Percentiles rank a stretch among this genome's conserved stretches.
phyloP scores from a whole-genome alignment of 1,284 basidiomycete species.

The Pisolithus thermaeus region DNA sequence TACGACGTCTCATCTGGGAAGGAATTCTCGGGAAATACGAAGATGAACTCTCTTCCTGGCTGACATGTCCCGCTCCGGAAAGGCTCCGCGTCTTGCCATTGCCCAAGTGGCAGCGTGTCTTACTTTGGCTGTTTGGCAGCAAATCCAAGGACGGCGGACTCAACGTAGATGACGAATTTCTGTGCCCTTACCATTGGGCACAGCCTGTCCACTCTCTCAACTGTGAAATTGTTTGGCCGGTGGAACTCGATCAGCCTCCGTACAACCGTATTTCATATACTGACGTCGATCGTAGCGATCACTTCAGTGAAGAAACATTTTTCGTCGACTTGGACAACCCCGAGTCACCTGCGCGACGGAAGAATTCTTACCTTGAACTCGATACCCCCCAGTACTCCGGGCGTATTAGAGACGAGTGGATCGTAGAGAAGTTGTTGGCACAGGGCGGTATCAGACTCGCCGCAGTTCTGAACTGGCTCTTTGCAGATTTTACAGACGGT shows the following conservation, averaged over 20 bases:
- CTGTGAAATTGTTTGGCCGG: conserved; percentile 76
- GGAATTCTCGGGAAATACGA: conserved; percentile 67
- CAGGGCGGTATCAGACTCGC: conserved; percentile 81
- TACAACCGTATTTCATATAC: conserved; percentile 20
- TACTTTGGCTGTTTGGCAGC: conserved; percentile 17
- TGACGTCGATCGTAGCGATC: background rate
- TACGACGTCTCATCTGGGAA: conserved; percentile 83
- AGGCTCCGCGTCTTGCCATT: conserved; percentile 6
- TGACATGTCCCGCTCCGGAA: conserved; percentile 49
- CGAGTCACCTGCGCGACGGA: conserved; percentile 10
- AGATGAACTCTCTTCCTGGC: conserved; percentile 55
- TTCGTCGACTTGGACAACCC: conserved; percentile 12
- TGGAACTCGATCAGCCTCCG: conserved; percentile 49
- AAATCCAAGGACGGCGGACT: conserved; percentile 10
- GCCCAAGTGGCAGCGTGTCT: conserved; percentile 21
- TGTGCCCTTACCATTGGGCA: conserved; percentile 81
- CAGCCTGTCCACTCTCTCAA: conserved; percentile 67
- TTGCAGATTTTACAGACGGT: conserved; percentile 25
- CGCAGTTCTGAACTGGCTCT: conserved; percentile 73
- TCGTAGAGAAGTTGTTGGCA: conserved; percentile 77
- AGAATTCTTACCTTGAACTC: conserved; percentile 59
- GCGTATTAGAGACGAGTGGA: conserved; percentile 55
- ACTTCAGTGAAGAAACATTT: conserved; percentile 3
- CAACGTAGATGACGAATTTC: conserved; percentile 50
- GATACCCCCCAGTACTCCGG: conserved; percentile 82